Conservation (phyloP, 352 stramenopile genomes). For the Globisporangium sylvaticum region DNA sequence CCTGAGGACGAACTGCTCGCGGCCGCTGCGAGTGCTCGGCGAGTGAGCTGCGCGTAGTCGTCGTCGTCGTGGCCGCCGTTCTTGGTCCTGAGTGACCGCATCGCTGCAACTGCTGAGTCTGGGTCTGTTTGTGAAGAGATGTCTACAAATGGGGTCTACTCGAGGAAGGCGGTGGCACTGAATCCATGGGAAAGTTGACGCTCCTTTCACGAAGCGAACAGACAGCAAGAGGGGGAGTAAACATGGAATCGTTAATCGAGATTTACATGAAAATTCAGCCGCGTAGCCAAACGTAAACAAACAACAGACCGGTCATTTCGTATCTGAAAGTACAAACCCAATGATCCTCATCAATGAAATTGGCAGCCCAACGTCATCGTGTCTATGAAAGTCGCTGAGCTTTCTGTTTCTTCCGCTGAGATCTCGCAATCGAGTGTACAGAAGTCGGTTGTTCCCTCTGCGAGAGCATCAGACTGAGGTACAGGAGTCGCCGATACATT, state of each 20-base stretch:
- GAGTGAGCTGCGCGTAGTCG: not conserved
- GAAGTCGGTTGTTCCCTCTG: too few relatives aligned
- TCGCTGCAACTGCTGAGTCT: not conserved
- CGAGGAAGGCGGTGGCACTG: not conserved
- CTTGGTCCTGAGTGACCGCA: not conserved
- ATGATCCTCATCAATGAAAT: not conserved
- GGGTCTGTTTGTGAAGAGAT: not conserved
- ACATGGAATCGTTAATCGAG: not conserved
- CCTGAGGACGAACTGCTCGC: not conserved
- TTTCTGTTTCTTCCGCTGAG: not conserved
- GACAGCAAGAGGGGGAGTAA: not conserved
- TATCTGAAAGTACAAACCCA: not conserved
- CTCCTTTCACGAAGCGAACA: not conserved
- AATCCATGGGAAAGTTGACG: not conserved
- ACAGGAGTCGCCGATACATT: not conserved
- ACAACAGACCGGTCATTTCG: too few relatives aligned
- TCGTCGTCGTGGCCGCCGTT: not conserved
- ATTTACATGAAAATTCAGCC: not conserved
- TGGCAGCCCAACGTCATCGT: not conserved
- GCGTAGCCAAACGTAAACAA: not conserved
- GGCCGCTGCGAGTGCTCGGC: not conserved
- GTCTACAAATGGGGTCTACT: not conserved
- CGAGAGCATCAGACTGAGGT: not conserved
- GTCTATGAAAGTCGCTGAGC: not conserved
- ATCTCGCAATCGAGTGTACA: not conserved